Conservation (phyloP, 2,329 filamentous ascomycete genomes). For the Exophiala dermatitidis region DNA sequence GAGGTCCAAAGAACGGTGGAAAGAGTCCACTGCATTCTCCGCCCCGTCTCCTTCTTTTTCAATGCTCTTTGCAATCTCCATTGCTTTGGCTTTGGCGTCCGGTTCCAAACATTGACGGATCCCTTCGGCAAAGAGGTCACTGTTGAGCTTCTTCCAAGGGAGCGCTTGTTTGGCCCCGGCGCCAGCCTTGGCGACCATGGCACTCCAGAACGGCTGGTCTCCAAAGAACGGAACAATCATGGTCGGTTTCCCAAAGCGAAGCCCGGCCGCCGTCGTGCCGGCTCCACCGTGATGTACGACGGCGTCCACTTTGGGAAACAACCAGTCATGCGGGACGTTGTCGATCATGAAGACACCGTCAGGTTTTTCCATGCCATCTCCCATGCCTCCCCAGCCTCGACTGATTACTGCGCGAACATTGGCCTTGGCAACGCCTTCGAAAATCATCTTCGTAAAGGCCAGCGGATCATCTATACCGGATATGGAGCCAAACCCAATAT, state of each 20-base stretch:
- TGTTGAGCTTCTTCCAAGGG: constrained; percentile 33
- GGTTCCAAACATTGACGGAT: constrained; percentile 34
- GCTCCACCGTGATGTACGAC: constrained; percentile 36
- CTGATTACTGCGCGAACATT: constrained; percentile 35
- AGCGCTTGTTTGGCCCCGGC: constrained; percentile 37
- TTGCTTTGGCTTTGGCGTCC: constrained; percentile 30
- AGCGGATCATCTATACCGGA: constrained; percentile 33
- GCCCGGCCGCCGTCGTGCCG: constrained; percentile 34
- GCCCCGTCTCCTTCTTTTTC: constrained; percentile 35
- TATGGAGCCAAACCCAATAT: constrained; percentile 35
- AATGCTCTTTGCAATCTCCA: constrained; percentile 34
- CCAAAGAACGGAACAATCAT: constrained; percentile 40
- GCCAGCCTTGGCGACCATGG: constrained; percentile 38
- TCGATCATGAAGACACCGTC: constrained; percentile 33
- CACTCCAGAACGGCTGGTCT: constrained; percentile 43
- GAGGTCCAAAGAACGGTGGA: constrained; percentile 35
- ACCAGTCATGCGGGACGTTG: constrained; percentile 36
- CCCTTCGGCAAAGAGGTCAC: constrained; percentile 33
- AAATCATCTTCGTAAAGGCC: constrained; percentile 32
- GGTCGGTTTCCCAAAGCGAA: constrained; percentile 34
- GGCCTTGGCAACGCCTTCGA: constrained; percentile 31
- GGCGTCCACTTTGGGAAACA: constrained; percentile 33
- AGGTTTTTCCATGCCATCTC: constrained; percentile 28
- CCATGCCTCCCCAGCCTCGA: constrained; percentile 35
- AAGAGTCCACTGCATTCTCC: constrained; percentile 36